Conservation (phyloP, 257 asterid species). For the Ballota nigra region DNA sequence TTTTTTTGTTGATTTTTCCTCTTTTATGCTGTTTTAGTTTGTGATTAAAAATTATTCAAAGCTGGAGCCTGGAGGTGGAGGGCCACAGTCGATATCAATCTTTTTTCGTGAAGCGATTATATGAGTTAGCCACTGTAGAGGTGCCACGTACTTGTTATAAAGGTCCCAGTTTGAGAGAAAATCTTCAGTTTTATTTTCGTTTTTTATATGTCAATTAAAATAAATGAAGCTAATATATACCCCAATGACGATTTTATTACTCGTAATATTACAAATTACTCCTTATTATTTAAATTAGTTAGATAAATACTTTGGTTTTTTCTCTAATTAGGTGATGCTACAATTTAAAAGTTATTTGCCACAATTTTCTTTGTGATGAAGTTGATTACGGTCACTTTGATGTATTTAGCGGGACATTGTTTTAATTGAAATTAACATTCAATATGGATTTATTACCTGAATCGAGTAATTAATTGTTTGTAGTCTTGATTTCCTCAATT, state of each 20-base stretch:
- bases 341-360: background rate
- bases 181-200: background rate
- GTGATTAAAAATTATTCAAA: constrained; percentile 8
- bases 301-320: too few relatives aligned
- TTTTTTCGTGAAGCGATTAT: constrained; percentile 3
- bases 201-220: background rate
- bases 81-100: constrained; percentile 9
- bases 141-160: background rate
- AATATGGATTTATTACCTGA: background rate
- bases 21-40: background rate
- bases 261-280: background rate
- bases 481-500: background rate
- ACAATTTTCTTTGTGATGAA: too few relatives aligned
- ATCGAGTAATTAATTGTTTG: background rate
- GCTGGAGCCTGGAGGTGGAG: too few relatives aligned
- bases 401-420: background rate
- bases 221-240: background rate
- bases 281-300: too few relatives aligned
- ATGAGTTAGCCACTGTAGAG: background rate
- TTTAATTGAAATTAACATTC: background rate
- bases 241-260: background rate
- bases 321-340: background rate
- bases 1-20: constrained; percentile 16
- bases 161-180: background rate
- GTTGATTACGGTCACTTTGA: background rate